Evolutionary conservation across 2,329 filamentous ascomycete species (phyloP).

Genomic region (Fusarium praegraminearum): DNA sequence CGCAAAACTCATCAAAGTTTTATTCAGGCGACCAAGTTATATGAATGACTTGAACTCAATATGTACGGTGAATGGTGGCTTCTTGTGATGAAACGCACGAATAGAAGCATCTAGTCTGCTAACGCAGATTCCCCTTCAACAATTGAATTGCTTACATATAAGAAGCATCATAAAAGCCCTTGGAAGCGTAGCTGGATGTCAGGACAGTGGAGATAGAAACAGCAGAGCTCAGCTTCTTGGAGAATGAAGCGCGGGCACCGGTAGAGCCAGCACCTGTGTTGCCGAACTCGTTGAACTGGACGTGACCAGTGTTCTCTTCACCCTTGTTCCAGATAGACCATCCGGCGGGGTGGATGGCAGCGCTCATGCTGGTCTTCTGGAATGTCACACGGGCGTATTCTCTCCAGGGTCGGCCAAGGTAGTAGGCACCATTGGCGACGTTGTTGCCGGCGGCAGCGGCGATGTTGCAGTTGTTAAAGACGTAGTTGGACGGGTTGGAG

Average conservation of each 20-base stretch:
- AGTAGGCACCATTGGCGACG: conserved; percentile 56
- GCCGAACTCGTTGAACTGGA: conserved; percentile 68
- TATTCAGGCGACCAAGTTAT: neutral
- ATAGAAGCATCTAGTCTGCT: too few relatives aligned
- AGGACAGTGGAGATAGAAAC: conserved; percentile 52
- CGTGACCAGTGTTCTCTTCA: conserved; percentile 62
- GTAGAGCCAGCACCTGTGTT: conserved; percentile 71
- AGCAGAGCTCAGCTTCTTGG: conserved; percentile 51
- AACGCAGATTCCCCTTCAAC: accelerated
- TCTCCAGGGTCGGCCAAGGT: conserved; percentile 63
- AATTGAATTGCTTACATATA: conserved; percentile 28
- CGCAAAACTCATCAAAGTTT: neutral
- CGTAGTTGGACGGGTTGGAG: conserved; percentile 56
- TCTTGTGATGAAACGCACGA: neutral
- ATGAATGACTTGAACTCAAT: neutral
- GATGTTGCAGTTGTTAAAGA: conserved; percentile 60
- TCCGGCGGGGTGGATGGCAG: conserved; percentile 69
- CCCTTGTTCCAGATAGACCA: conserved; percentile 68
- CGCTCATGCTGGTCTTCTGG: conserved; percentile 62
- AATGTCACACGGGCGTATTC: conserved; percentile 62
- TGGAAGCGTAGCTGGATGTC: conserved; percentile 31
- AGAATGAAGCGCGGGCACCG: conserved; percentile 50
- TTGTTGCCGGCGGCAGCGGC: conserved; percentile 54
- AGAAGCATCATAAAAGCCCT: conserved; percentile 39
- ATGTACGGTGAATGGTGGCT: neutral